phyloP scores from a whole-genome alignment of 106 monocot species.

The Gastrodia elata region DNA sequence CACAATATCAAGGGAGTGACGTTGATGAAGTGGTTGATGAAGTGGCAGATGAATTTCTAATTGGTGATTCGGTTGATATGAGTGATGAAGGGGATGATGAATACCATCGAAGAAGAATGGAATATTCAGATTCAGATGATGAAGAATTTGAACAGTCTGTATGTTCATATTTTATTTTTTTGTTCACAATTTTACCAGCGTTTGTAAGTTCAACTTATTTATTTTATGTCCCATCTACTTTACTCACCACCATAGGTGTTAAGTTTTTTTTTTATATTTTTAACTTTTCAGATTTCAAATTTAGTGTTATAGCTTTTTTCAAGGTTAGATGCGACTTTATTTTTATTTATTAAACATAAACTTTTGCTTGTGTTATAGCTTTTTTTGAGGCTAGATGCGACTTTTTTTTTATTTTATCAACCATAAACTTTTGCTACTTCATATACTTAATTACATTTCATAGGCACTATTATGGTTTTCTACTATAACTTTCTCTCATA shows the following conservation, averaged over 20 bases:
- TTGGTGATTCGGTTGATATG: slow-evolving; percentile 3
- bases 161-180: not conserved
- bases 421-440: not conserved
- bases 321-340: not conserved
- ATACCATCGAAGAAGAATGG: not conserved
- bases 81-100: slow-evolving; percentile 3
- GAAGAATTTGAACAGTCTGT: not conserved
- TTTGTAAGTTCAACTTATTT: not conserved
- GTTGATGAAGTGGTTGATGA: slow-evolving; percentile 5
- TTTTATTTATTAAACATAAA: not conserved
- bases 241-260: not conserved
- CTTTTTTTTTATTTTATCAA: not conserved
- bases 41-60: not conserved
- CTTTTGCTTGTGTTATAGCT: not conserved
- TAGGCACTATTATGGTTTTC: not conserved
- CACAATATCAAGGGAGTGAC: slow-evolving; percentile 5
- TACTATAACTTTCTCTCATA: not conserved
- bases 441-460: not conserved
- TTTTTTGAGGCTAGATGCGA: not conserved
- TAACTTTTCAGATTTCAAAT: not conserved
- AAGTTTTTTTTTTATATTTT: not conserved
- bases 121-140: slow-evolving; percentile 2
- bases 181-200: not conserved
- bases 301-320: not conserved
- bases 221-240: not conserved